Evolutionary conservation across 345 rosid species (phyloP).

Genomic region (Limnanthes douglasii): DNA sequence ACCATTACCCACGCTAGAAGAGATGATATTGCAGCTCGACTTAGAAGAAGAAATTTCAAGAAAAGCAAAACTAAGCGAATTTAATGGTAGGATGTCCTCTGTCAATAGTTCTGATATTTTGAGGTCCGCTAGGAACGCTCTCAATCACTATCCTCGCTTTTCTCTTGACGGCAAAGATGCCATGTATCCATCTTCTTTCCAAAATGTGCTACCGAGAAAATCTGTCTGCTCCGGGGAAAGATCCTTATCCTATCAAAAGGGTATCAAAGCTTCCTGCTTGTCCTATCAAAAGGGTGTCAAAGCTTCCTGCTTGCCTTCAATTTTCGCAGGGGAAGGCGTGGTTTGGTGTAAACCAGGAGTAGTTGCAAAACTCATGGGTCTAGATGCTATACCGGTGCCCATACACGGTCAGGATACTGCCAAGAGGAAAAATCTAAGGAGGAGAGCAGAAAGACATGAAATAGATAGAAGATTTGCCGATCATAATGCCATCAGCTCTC

Average conservation of each 20-base stretch:
- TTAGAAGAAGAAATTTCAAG: conserved; percentile 61
- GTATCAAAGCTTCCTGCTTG: conserved; percentile 8
- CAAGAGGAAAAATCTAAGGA: conserved; percentile 32
- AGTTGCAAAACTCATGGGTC: conserved; percentile 81
- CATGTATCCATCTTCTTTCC: conserved; percentile 73
- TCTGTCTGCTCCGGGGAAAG: too few relatives aligned
- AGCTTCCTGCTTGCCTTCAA: conserved; percentile 15
- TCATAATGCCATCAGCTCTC: conserved; percentile 4
- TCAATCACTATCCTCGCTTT: conserved; percentile 89
- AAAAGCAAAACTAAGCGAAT: conserved; percentile 21
- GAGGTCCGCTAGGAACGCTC: conserved; percentile 64
- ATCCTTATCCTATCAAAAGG: conserved; percentile 7
- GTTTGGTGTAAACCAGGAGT: conserved; percentile 92
- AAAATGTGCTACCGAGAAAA: conserved; percentile 21
- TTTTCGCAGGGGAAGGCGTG: conserved; percentile 43
- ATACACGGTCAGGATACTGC: conserved; percentile 13
- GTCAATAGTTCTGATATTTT: conserved; percentile 71
- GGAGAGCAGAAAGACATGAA: conserved; percentile 28
- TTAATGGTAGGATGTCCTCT: conserved; percentile 44
- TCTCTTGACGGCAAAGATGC: conserved; percentile 90
- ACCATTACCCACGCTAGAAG: conserved; percentile 38
- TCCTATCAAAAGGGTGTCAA: conserved; percentile 10
- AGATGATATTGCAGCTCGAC: conserved; percentile 75
- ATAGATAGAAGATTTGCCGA: conserved; percentile 12
- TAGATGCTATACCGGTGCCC: conserved; percentile 69